Conservation (phyloP, 73 alveolate genomes). For the Urostyla sp. region DNA sequence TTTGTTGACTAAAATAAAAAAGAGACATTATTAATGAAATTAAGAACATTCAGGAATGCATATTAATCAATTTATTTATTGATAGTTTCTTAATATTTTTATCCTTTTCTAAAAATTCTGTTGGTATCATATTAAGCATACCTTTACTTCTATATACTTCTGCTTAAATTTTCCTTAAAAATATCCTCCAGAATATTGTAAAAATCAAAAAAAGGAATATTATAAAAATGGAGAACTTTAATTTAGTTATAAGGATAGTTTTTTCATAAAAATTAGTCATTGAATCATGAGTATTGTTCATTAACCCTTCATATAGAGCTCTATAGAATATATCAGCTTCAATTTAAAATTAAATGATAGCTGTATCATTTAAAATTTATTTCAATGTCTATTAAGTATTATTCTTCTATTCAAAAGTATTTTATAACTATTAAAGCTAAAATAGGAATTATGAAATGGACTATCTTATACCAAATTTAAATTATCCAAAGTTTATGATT, state of each 20-base stretch:
- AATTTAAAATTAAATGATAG: not conserved
- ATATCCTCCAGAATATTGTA: slow-evolving; percentile 26
- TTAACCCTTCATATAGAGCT: not conserved
- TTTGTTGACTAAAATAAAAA: too few relatives aligned
- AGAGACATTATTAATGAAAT: too few relatives aligned
- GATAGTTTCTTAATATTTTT: slow-evolving; percentile 37
- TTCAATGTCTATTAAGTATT: not conserved
- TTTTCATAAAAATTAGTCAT: not conserved
- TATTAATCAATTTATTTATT: slow-evolving; percentile 16
- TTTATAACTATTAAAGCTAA: slow-evolving; percentile 2
- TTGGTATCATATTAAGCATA: slow-evolving; percentile 50
- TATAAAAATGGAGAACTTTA: slow-evolving; percentile 7
- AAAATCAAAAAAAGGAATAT: not conserved
- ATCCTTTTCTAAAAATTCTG: slow-evolving; percentile 13
- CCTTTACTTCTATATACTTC: slow-evolving; percentile 50
- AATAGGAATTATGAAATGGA: not conserved
- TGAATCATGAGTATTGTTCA: not conserved
- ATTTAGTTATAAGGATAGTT: not conserved
- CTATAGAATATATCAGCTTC: not conserved
- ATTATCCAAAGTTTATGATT: slow-evolving; percentile 1
- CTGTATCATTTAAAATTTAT: not conserved
- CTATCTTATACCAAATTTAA: not conserved
- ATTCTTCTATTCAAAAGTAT: not conserved
- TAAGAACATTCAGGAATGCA: too few relatives aligned
- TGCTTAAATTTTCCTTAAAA: slow-evolving; percentile 4